Evolutionary conservation across 164 flowering plant species (phyloP).

Genomic region (Platanus orientalis): DNA sequence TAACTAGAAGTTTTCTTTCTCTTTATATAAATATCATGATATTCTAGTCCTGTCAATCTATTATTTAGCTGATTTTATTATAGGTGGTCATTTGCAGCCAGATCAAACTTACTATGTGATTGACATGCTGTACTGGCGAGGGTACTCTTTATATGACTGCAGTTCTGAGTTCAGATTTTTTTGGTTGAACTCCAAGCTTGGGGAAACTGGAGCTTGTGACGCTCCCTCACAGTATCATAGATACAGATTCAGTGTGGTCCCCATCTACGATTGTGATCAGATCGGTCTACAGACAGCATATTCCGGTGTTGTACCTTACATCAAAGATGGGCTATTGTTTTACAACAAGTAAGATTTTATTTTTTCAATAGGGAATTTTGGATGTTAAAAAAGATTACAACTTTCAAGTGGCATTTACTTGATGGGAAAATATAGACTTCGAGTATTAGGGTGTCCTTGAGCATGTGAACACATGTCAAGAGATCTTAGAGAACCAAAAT

Average conservation of each 20-base stretch:
- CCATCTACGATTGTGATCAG: slow-evolving; percentile 70
- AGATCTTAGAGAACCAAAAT: too few species aligned
- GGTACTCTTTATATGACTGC: slow-evolving; percentile 85
- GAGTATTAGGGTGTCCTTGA: too few species aligned
- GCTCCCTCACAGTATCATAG: slow-evolving; percentile 72
- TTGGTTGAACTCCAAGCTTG: slow-evolving; percentile 93
- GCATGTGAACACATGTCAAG: too few species aligned
- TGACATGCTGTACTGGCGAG: slow-evolving; percentile 95
- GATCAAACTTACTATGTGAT: slow-evolving; percentile 94
- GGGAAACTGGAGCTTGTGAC: slow-evolving; percentile 75
- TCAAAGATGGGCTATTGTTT: slow-evolving; percentile 81
- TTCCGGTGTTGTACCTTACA: slow-evolving; percentile 57
- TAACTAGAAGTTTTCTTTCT: background rate
- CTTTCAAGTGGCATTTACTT: background rate
- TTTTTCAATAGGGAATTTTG: background rate
- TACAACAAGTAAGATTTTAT: slow-evolving; percentile 73
- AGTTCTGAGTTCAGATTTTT: slow-evolving; percentile 90
- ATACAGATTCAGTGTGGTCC: slow-evolving; percentile 70
- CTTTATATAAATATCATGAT: background rate
- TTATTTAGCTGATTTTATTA: slow-evolving; percentile 9
- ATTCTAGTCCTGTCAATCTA: background rate
- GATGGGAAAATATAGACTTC: too few species aligned
- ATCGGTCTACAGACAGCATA: slow-evolving; percentile 68
- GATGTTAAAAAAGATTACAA: too few species aligned
- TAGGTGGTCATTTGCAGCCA: slow-evolving; percentile 37